Percentiles rank a stretch among this genome's conserved stretches.
Evolutionary conservation across 2,329 filamentous ascomycete species (phyloP).

Genomic region (Nemania serpens): DNA sequence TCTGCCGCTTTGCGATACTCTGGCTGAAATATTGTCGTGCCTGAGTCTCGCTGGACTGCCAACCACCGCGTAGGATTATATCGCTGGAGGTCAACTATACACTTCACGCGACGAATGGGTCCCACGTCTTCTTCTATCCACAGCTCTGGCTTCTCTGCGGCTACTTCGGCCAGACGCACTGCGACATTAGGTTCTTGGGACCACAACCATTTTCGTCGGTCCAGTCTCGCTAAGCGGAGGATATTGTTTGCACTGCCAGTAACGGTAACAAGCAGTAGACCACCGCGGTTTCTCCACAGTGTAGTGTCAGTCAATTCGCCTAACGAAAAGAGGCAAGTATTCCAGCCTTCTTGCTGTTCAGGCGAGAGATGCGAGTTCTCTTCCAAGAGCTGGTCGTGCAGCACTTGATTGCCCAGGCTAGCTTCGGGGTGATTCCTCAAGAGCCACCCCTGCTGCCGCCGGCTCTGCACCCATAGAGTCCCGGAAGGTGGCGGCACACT

Average conservation of each 20-base stretch:
- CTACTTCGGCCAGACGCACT: slow-evolving; percentile 52
- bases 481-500: slow-evolving; percentile 5
- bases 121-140: slow-evolving; percentile 57
- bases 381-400: slow-evolving; percentile 34
- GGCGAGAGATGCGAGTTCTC: slow-evolving; percentile 24
- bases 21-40: slow-evolving; percentile 58
- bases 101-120: slow-evolving; percentile 57
- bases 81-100: slow-evolving; percentile 47
- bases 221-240: slow-evolving; percentile 59
- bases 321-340: slow-evolving; percentile 55
- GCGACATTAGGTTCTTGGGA: slow-evolving; percentile 48
- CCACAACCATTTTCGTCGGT: slow-evolving; percentile 61
- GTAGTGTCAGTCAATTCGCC: slow-evolving; percentile 57
- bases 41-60: slow-evolving; percentile 57
- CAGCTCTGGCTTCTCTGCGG: slow-evolving; percentile 51
- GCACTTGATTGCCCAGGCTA: slow-evolving; percentile 39
- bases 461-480: slow-evolving; percentile 32
- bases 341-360: slow-evolving; percentile 13
- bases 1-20: slow-evolving; percentile 47
- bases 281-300: slow-evolving; percentile 34
- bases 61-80: slow-evolving; percentile 54
- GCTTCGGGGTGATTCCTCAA: slow-evolving; percentile 57
- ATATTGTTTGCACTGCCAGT: slow-evolving; percentile 63
- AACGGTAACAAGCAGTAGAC: slow-evolving; percentile 51
- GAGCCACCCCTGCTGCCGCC: slow-evolving; percentile 52